A percentile compares a stretch with the other conserved stretches of the same genome.
Conservation (phyloP, 345 rosid genomes). For the Citrus cavaleriei region DNA sequence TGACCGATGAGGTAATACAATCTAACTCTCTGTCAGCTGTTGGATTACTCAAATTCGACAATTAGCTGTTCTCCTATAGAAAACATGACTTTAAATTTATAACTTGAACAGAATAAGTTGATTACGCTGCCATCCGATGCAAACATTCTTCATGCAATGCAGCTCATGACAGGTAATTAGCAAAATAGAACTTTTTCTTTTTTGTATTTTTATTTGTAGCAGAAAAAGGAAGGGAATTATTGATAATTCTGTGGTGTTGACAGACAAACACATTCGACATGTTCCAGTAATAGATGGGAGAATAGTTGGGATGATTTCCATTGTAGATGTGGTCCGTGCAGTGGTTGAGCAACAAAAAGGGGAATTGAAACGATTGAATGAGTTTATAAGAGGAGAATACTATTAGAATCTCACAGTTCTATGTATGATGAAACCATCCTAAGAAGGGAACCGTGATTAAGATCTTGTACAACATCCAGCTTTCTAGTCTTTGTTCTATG, state of each 20-base stretch:
- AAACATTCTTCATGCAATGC: slow-evolving; percentile 73
- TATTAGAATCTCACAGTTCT: slow-evolving; percentile 23
- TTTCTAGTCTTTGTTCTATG: neutral
- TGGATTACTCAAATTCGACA: neutral
- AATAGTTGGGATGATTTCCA: slow-evolving; percentile 80
- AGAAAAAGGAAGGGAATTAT: neutral
- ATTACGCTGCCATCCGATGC: slow-evolving; percentile 69
- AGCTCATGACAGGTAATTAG: slow-evolving; percentile 78
- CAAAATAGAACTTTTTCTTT: neutral
- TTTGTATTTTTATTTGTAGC: neutral
- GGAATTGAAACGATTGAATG: slow-evolving; percentile 73
- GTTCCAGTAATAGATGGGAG: slow-evolving; percentile 80
- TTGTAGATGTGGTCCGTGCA: slow-evolving; percentile 73
- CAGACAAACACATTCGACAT: slow-evolving; percentile 76
- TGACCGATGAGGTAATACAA: slow-evolving; percentile 66
- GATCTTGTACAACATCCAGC: neutral
- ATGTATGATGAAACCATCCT: neutral
- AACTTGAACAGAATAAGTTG: slow-evolving; percentile 46
- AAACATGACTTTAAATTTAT: neutral
- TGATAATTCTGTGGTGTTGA: neutral
- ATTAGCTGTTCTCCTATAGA: neutral
- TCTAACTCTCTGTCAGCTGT: neutral
- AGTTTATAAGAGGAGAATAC: slow-evolving; percentile 76
- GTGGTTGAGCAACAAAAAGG: slow-evolving; percentile 83
- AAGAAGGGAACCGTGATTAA: neutral